Base-by-base conservation (phyloP, 225 moss, liverwort and hornwort species). In the Rhytidiadelphus loreus region DNA sequence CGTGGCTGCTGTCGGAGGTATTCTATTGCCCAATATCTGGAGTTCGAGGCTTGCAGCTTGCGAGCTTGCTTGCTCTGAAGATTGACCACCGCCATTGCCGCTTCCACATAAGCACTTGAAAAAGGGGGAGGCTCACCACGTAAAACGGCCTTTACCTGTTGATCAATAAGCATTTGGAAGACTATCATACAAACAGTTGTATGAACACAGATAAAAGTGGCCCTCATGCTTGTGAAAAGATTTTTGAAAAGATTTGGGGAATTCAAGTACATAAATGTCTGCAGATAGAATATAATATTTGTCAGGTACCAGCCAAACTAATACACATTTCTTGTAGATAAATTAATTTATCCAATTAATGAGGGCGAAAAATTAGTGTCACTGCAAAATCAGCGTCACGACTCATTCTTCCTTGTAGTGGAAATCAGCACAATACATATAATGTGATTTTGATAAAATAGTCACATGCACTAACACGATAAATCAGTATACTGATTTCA, bases 11-110 rank as follows among this genome's bases (percentile, higher is more conserved):
- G 93, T 81, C 96, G 95, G 69, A 99, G 92, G 69, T 96, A 99
- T 88, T 95, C 97, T 82, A 97, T 87, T 80, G 93, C 89, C 99
- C 99, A 99, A 84, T 99, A 99, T 28, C 97, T 96, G 63, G 94
- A 86, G 70, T 88, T 90, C 68, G 92, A 84, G 24, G 29, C 77
- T 90, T 99, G 96, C 86, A 99, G 92, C 89, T 92, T 95, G 89
- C 93, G 95, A 76, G 95, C 96, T 90, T 96, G 96, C 91, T 88
- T 94, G 79, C 93, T 93, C 87, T 95, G 91, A 78, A 95, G 86
- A 77, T 94, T 96, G 80, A 96, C 95, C 88, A 95, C 92, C 69
- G 96, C 95, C 93, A 96, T 95, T 88, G 92, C 96, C 50, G 96
- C 96, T 91, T 99, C 99, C 64, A 99, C 94, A 78, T 92, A 94